Evolutionary conservation across 2,329 filamentous ascomycete species (phyloP).

Genomic region (Metarhizium rileyi): DNA sequence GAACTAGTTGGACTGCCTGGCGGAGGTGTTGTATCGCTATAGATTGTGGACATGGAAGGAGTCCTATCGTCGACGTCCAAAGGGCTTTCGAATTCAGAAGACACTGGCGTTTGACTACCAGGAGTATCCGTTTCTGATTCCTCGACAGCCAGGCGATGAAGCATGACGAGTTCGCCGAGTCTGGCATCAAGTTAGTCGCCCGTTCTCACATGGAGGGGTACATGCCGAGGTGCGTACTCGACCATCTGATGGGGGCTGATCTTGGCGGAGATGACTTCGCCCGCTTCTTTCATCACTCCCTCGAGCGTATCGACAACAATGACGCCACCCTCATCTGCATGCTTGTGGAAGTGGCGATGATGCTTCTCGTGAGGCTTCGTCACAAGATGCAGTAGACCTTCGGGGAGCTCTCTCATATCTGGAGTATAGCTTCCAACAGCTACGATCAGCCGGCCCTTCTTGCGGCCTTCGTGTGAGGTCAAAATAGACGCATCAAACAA

Average conservation of each 20-base stretch:
- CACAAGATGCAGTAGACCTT: constrained; percentile 61
- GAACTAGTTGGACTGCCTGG: constrained; percentile 23
- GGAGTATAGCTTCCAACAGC: constrained; percentile 61
- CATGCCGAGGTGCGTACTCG: constrained; percentile 43
- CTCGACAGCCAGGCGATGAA: constrained; percentile 35
- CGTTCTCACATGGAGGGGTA: background rate
- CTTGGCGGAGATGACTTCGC: constrained; percentile 74
- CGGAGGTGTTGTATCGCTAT: constrained; percentile 17
- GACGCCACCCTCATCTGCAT: constrained; percentile 52
- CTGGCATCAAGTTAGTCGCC: constrained; percentile 21
- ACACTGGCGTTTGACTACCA: constrained; percentile 16
- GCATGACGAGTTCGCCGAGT: constrained; percentile 68
- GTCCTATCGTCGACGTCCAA: constrained; percentile 23
- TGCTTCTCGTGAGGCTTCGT: constrained; percentile 33
- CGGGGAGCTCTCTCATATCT: constrained; percentile 75
- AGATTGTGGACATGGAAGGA: constrained; percentile 33
- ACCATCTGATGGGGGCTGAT: constrained; percentile 68
- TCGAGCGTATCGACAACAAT: constrained; percentile 69
- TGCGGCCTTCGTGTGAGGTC: constrained; percentile 59
- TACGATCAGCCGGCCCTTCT: constrained; percentile 61
- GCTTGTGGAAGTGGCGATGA: constrained; percentile 55
- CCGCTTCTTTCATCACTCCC: constrained; percentile 71
- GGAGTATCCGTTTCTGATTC: constrained; percentile 27
- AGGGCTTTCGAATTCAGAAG: constrained; percentile 6
- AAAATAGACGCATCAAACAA: constrained; percentile 67